Conservation (phyloP, 352 stramenopile species). For the Pythium insidiosum region DNA sequence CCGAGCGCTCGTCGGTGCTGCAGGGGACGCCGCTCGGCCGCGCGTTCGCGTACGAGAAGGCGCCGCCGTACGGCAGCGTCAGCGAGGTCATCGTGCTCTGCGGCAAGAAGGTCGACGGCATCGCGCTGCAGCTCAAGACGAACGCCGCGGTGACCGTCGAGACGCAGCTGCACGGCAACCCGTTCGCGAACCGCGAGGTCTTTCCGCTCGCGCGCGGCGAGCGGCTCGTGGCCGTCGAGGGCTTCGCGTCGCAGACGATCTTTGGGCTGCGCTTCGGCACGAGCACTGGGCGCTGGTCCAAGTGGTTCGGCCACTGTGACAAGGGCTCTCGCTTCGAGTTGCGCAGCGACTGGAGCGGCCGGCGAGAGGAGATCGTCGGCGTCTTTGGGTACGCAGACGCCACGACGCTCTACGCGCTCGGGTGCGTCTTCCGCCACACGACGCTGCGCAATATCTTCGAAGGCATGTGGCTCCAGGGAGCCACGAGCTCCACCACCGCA, state of each 20-base stretch:
- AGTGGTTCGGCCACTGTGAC: conserved; percentile 71
- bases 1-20: conserved; percentile 39
- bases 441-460: conserved; percentile 74
- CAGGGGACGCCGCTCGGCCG: conserved; percentile 31
- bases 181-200: conserved; percentile 55
- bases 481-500: not conserved
- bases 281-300: conserved; percentile 42
- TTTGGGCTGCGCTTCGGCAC: conserved; percentile 61
- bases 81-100: conserved; percentile 54
- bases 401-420: conserved; percentile 57
- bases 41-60: conserved; percentile 52
- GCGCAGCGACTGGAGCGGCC: conserved; percentile 31
- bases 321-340: conserved; percentile 64
- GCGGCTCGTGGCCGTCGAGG: conserved; percentile 52
- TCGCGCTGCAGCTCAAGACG: conserved; percentile 53
- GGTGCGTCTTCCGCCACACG: conserved; percentile 52
- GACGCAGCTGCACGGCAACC: conserved; percentile 50
- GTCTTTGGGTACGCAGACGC: conserved; percentile 56
- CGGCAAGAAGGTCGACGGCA: conserved; percentile 66
- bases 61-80: conserved; percentile 57
- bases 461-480: conserved; percentile 51
- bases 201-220: conserved; percentile 50
- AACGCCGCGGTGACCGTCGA: conserved; percentile 31
- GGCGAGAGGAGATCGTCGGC: conserved; percentile 64
- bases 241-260: conserved; percentile 65